Base-by-base conservation (phyloP, 805 yeast species). In the Ogataea paradorogensis region DNA sequence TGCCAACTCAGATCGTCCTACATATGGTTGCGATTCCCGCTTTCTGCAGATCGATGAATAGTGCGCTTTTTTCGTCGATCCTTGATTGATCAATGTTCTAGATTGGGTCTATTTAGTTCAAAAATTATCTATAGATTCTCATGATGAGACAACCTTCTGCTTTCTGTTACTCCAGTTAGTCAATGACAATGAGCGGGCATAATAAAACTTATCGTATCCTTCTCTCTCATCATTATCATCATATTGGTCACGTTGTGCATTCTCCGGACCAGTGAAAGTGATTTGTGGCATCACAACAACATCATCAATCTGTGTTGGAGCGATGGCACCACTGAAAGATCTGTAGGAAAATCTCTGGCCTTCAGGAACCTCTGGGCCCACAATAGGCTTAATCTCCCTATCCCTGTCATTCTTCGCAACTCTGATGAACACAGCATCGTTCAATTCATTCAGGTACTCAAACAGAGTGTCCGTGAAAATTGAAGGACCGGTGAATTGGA, bases 401-500 rank as follows among this genome's bases (percentile, higher is more conserved):
- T 58, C 62, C 41, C 58, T 55, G 24, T 58, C 62, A 21, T 56
- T 53, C 34, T 59, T 56, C 11, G 62, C 62, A 33, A 59, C 59
- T 39, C 60, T 47, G 29, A 56, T 51, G 33, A 46, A 58, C 22
- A 58, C 39, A 5, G 62, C 61, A 35, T 55, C 50, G 7, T 45
- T 32, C 34, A 59, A 35, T 10, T 46, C 43, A 36, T 60, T 60
- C 38, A 61, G 38, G 45, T 59, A 61, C 40, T 58, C 64, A 38
- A 61, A 60, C 23, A 61, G 46, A 1, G 62, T 55, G 46, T 61
- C 66, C 5, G 66, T 59, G 41, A 61, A 57, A 28, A 61, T 60
- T n/a, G 62, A 55, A n/a, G 60, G 51, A 11, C 65, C 61, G 2
- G 64, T 61, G 40, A 59, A 61, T 46, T 55, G 62, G 21, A 61